Conservation (phyloP, 768 basidiomycete species). For the Rhodotorula toruloides region DNA sequence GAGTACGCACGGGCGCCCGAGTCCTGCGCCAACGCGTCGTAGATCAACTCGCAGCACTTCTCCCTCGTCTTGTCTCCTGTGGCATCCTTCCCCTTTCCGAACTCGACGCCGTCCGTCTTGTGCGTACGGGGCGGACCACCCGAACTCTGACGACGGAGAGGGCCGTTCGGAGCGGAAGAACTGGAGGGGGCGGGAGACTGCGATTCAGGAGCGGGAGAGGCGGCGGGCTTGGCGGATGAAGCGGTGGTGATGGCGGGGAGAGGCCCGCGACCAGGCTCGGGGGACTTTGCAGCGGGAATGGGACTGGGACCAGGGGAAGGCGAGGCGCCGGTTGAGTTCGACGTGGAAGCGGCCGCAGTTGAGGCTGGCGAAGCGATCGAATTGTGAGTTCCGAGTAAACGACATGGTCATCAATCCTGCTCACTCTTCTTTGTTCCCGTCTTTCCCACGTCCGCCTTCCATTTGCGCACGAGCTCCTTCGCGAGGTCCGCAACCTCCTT, state of each 20-base stretch:
- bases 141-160: constrained; percentile 16
- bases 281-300: constrained; percentile 35
- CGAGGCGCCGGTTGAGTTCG: constrained; percentile 22
- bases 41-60: constrained; percentile 80
- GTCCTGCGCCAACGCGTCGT: constrained; percentile 82
- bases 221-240: constrained; percentile 1
- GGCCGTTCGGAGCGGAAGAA: constrained; percentile 15
- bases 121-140: constrained; percentile 30
- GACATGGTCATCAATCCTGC: neutral
- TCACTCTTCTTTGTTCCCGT: constrained; percentile 30
- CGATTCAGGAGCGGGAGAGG: constrained; percentile 23
- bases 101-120: constrained; percentile 23
- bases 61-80: constrained; percentile 58
- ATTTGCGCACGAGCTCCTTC: constrained; percentile 81
- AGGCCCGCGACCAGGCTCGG: neutral
- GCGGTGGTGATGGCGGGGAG: neutral
- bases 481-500: constrained; percentile 74
- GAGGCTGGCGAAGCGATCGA: neutral
- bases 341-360: constrained; percentile 4
- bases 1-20: constrained; percentile 73
- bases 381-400: neutral
- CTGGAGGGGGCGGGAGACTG: constrained; percentile 45
- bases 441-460: constrained; percentile 82
- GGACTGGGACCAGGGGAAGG: constrained; percentile 34
- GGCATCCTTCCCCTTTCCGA: neutral